Evolutionary conservation across 2,329 filamentous ascomycete genomes (phyloP).

Genomic region (Penicillium sumatraense): DNA sequence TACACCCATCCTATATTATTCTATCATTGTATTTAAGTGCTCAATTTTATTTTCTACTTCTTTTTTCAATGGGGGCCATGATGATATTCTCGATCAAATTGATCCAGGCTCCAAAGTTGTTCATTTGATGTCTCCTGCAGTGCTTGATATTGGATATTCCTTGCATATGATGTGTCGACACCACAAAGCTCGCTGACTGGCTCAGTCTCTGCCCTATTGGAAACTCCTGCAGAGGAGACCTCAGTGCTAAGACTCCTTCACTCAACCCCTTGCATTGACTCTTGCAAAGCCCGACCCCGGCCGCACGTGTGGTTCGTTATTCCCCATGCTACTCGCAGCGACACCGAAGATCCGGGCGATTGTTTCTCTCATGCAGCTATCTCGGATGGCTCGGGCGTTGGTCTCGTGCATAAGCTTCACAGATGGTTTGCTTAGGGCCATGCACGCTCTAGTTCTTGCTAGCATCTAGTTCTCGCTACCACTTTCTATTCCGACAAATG

Average conservation of each 20-base stretch:
- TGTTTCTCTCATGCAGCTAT: not conserved
- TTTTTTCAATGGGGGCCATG: no score
- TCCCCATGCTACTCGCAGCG: constrained; percentile 9
- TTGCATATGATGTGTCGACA: constrained; percentile 27
- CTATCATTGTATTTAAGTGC: not conserved
- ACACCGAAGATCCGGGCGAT: constrained; percentile 9
- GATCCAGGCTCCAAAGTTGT: constrained; percentile 7
- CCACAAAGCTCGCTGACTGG: not conserved
- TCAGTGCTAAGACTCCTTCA: constrained; percentile 3
- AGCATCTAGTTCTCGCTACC: not conserved
- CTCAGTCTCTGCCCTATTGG: constrained; percentile 1
- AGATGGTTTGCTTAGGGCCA: constrained; percentile 4
- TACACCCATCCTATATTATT: constrained; percentile 4
- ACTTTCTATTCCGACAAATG: constrained; percentile 9
- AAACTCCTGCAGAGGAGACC: constrained; percentile 9
- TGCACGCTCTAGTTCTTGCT: not conserved
- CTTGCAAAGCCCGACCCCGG: constrained; percentile 15
- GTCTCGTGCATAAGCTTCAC: constrained; percentile 22
- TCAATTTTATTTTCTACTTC: not conserved
- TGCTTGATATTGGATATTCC: constrained; percentile 23
- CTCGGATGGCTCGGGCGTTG: constrained; percentile 13
- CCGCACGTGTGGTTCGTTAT: constrained; percentile 20
- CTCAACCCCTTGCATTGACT: constrained; percentile 23
- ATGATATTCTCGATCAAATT: no score
- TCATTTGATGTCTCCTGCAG: constrained; percentile 8